Evolutionary conservation across 768 basidiomycete genomes (phyloP), one percentile per base, ranked within the genome.

Genomic region (Melanogaster broomeanus): DNA sequence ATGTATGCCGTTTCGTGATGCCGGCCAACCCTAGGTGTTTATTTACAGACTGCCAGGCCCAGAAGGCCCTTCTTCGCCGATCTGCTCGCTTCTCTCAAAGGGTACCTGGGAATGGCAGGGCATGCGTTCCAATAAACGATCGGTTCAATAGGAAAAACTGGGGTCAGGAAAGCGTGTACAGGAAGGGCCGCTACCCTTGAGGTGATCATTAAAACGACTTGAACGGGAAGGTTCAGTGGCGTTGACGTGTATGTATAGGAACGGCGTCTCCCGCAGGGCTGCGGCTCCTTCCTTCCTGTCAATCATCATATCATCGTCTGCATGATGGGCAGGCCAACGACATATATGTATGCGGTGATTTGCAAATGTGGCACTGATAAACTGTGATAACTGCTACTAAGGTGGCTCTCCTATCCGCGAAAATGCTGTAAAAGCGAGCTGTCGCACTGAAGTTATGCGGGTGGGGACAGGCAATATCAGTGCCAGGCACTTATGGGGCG

Each of bases 181-280:
- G 53, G 34, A 56, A 49, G 52, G 48, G 52, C 51, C 44, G 49
- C n/a, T 38, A 27, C 34, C 55, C 52, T 51, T 52, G 56, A 51
- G 62, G 61, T 52, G 57, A 59, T 60, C 58, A 45, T 42, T 45
- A 27, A 25, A 21, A n/a, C n/a, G n/a, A n/a, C n/a, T n/a, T n/a
- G 15, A 22, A 51, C 51, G 66, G 41, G 61, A 66, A 65, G 51
- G 61, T 65, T 58, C 52, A 38, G 65, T 62, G 67, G 67, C 65
- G 63, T 54, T 45, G 43, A 45, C 58, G 49, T 38, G n/a, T n/a
- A n/a, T n/a, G n/a, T n/a, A n/a, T n/a, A n/a, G n/a, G 55, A 47
- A 22, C 59, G 61, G 53, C 41, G 48, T 49, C 34, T 55, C 37
- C 64, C 62, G 61, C 35, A 40, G 19, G 38, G 48, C 19, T 19